These are phyloP conservation scores for Fusarium subglutinans DNA, from an alignment of 2,329 filamentous ascomycete genomes.

Conservation along the genomic window DNA sequence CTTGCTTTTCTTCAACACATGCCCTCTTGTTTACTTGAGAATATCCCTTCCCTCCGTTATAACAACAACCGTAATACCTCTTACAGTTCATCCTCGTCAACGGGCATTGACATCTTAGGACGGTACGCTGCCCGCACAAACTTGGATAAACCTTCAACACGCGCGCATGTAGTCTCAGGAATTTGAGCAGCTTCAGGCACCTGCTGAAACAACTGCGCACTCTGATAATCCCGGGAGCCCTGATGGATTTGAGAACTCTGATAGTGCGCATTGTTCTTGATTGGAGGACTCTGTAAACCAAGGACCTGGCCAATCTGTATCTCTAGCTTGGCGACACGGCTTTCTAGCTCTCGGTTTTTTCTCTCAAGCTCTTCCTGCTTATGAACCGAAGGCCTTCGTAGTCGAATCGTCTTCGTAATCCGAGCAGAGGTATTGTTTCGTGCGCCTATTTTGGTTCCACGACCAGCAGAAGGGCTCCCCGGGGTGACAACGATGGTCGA, in stretches of 20 bases:
- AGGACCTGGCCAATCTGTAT: constrained; percentile 7
- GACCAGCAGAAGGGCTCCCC: constrained; percentile 29
- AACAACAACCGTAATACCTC: not conserved
- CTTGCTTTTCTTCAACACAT: not conserved
- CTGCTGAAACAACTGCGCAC: not conserved
- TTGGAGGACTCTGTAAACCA: not conserved
- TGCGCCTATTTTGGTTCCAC: not conserved
- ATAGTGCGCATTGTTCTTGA: not conserved
- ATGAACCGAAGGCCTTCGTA: not conserved
- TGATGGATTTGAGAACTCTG: not conserved
- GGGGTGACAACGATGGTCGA: not conserved
- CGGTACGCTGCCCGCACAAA: constrained; percentile 4
- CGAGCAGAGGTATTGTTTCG: not conserved
- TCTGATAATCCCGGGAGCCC: not conserved
- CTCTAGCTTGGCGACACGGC: constrained; percentile 20
- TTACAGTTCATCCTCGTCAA: not conserved
- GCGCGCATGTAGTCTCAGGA: not conserved
- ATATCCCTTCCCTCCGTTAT: not conserved
- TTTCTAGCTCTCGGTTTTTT: constrained; percentile 12
- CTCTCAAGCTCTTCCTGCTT: constrained; percentile 9
- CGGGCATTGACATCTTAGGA: not conserved
- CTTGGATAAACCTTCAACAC: not conserved
- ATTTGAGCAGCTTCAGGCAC: not conserved
- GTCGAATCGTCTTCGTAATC: not conserved
- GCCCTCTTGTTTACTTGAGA: not conserved